A percentile compares a stretch with the other conserved stretches of the same genome.
phyloP scores from a whole-genome alignment of 1,284 basidiomycete species.

The Apiotrichum veenhuisii region DNA sequence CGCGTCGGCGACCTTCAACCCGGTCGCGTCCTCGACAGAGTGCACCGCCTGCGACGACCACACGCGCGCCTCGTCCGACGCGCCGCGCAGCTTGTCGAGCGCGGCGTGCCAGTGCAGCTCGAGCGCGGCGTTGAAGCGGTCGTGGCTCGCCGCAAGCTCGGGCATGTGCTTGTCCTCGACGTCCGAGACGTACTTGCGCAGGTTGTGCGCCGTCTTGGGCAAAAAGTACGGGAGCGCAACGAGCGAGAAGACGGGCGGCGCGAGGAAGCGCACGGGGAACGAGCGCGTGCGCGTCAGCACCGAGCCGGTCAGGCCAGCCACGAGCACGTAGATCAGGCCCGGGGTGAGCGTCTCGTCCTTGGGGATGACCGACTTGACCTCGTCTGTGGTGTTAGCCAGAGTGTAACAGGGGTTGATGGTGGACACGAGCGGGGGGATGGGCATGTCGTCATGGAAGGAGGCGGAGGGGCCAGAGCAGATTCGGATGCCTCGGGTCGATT shows the following conservation, averaged over 20 bases:
- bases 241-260: slow-evolving; percentile 67
- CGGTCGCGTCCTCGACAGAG: slow-evolving; percentile 64
- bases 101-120: slow-evolving; percentile 59
- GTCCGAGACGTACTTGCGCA: slow-evolving; percentile 62
- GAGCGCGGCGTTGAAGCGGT: slow-evolving; percentile 61
- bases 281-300: slow-evolving; percentile 73
- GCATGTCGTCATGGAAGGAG: too few species aligned
- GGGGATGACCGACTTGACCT: slow-evolving; percentile 74
- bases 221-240: slow-evolving; percentile 71
- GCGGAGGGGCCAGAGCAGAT: too few species aligned
- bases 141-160: slow-evolving; percentile 63
- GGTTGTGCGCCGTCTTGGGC: slow-evolving; percentile 68
- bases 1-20: slow-evolving; percentile 64
- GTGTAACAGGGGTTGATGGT: too few species aligned
- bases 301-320: slow-evolving; percentile 79
- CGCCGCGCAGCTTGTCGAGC: slow-evolving; percentile 52
- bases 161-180: slow-evolving; percentile 71
- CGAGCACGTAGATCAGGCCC: slow-evolving; percentile 77
- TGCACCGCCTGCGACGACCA: slow-evolving; percentile 56
- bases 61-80: slow-evolving; percentile 36
- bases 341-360: slow-evolving; percentile 78
- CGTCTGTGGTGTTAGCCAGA: slow-evolving; percentile 56
- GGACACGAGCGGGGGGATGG: not conserved
- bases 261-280: slow-evolving; percentile 61
- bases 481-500: too few species aligned